Evolutionary conservation across 176 grass and related monocot species (phyloP).

Genomic region (Juncus effusus): DNA sequence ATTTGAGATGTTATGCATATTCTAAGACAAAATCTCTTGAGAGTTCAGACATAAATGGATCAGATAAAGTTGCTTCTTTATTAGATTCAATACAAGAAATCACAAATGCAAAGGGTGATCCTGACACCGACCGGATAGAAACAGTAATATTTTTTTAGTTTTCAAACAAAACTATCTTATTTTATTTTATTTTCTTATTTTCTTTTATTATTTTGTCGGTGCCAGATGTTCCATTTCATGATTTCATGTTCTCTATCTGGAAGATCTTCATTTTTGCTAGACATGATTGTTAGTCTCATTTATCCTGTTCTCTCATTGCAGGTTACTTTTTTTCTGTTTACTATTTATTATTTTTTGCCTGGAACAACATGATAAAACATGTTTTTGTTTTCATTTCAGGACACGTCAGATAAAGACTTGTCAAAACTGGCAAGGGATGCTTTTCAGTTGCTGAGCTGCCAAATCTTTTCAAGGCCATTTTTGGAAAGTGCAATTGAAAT

Average conservation of each 20-base stretch:
- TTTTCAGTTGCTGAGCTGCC: constrained; percentile 91
- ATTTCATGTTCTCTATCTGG: constrained; percentile 79
- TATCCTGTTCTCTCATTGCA: constrained; percentile 81
- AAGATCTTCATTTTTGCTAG: constrained; percentile 83
- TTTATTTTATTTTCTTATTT: constrained; percentile 17
- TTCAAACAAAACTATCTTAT: background rate
- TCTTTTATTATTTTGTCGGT: background rate
- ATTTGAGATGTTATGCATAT: constrained; percentile 54
- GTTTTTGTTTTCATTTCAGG: constrained; percentile 34
- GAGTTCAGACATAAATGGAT: constrained; percentile 57
- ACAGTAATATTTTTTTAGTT: constrained; percentile 39
- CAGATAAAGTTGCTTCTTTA: constrained; percentile 41
- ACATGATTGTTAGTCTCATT: constrained; percentile 58
- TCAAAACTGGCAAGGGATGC: constrained; percentile 72
- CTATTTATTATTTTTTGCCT: background rate
- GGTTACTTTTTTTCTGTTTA: constrained; percentile 38
- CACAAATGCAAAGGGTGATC: constrained; percentile 34
- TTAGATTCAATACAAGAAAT: constrained; percentile 43
- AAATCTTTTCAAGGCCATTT: constrained; percentile 54
- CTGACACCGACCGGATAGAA: constrained; percentile 61
- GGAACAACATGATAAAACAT: background rate
- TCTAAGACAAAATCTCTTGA: constrained; percentile 51
- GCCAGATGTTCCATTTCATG: constrained; percentile 90
- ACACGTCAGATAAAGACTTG: constrained; percentile 93
- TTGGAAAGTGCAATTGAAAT: constrained; percentile 69